Evolutionary conservation across 2,329 filamentous ascomycete genomes (phyloP).

Genomic region (Blastomyces gilchristii): DNA sequence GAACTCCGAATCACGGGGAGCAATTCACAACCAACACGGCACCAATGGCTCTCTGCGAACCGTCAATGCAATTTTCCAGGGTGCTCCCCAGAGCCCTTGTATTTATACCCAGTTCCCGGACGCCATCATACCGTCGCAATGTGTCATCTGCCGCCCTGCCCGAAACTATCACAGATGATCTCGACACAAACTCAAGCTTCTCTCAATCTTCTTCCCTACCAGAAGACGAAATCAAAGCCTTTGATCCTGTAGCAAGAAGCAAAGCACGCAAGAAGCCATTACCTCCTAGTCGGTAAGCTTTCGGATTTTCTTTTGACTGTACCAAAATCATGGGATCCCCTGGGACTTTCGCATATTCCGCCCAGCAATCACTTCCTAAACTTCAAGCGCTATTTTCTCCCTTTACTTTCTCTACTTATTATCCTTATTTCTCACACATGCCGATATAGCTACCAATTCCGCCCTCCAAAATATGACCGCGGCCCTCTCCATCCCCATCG

Average conservation of each 20-base stretch:
- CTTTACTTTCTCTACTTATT: neutral
- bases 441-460: conserved; percentile 72
- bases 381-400: conserved; percentile 1
- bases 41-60: conserved; percentile 33
- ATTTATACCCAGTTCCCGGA: conserved; percentile 24
- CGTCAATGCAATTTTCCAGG: conserved; percentile 31
- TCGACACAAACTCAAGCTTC: conserved; percentile 36
- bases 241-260: conserved; percentile 41
- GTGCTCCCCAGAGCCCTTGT: conserved; percentile 28
- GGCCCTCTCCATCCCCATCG: conserved; percentile 89
- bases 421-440: neutral
- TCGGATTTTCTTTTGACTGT: neutral
- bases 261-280: conserved; percentile 34
- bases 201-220: conserved; percentile 23
- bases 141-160: conserved; percentile 32
- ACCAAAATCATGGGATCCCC: neutral
- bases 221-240: conserved; percentile 37
- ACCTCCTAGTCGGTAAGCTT: conserved; percentile 45
- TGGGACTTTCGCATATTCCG: neutral
- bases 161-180: conserved; percentile 38
- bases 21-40: conserved; percentile 1
- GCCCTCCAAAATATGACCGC: conserved; percentile 87
- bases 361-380: neutral
- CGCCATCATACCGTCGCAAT: conserved; percentile 35
- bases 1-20: neutral